Conservation (phyloP, 257 asterid species). For the Rehmannia glutinosa region DNA sequence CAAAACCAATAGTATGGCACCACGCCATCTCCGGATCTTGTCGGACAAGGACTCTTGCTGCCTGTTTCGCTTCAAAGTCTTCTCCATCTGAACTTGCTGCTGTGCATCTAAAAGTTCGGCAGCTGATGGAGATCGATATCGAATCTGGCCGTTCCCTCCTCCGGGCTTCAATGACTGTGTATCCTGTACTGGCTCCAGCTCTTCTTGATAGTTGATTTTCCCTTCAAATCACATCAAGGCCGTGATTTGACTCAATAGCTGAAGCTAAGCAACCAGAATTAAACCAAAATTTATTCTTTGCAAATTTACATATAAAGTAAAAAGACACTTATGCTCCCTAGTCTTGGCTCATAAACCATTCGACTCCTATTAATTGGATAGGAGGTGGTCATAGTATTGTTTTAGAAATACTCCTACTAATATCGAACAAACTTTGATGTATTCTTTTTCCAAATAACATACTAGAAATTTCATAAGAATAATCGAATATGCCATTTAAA, state of each 20-base stretch:
- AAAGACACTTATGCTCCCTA: too few species aligned
- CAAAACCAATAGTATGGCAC: conserved; percentile 56
- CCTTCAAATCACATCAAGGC: conserved; percentile 21
- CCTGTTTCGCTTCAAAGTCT: conserved; percentile 51
- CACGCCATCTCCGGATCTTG: conserved; percentile 71
- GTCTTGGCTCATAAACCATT: too few species aligned
- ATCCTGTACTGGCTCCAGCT: conserved; percentile 46
- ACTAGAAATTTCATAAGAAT: too few species aligned
- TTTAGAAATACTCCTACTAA: too few species aligned
- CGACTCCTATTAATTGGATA: too few species aligned
- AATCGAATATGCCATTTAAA: too few species aligned
- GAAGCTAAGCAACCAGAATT: conserved; percentile 13
- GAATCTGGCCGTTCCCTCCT: conserved; percentile 90
- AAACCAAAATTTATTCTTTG: not conserved
- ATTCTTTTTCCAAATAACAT: too few species aligned
- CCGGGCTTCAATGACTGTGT: conserved; percentile 48
- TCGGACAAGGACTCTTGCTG: conserved; percentile 47
- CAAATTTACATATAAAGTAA: not conserved
- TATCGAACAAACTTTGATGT: too few species aligned
- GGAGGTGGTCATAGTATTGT: too few species aligned
- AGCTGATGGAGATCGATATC: conserved; percentile 93
- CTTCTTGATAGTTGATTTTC: conserved; percentile 27
- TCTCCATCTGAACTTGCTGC: conserved; percentile 67
- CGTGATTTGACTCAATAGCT: conserved; percentile 18
- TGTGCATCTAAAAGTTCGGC: conserved; percentile 76